Conservation (phyloP, 208 protist genomes). For the Crithidia bombi region DNA sequence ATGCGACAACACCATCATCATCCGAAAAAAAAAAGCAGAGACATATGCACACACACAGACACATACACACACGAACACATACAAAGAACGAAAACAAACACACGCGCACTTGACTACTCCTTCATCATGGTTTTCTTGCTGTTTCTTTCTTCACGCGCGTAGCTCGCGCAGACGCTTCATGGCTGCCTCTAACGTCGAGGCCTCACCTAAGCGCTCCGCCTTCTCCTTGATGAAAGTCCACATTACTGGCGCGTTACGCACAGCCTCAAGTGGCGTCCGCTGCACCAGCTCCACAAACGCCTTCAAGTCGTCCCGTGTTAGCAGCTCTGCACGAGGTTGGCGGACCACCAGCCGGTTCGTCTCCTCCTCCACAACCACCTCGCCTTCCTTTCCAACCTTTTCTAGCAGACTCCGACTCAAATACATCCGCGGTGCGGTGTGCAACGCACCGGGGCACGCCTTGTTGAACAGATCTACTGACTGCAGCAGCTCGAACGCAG, state of each 20-base stretch:
- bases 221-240: constrained; percentile 68
- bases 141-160: not conserved
- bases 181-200: constrained; percentile 17
- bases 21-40: too few relatives aligned
- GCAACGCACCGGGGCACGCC: constrained; percentile 54
- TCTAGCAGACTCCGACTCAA: constrained; percentile 63
- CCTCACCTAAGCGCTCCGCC: constrained; percentile 47
- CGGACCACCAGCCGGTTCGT: constrained; percentile 39
- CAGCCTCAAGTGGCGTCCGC: constrained; percentile 44
- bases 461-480: constrained; percentile 61
- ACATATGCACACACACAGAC: not conserved
- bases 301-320: constrained; percentile 55
- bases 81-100: not conserved
- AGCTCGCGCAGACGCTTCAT: constrained; percentile 12
- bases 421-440: constrained; percentile 33
- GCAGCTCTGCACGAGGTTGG: constrained; percentile 40
- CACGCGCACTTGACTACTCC: not conserved
- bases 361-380: constrained; percentile 57
- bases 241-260: constrained; percentile 45
- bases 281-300: constrained; percentile 49
- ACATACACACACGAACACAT: not conserved
- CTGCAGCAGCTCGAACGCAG: constrained; percentile 64
- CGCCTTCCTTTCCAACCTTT: constrained; percentile 55
- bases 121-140: not conserved
- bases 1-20: too few relatives aligned